A percentile compares a stretch with the other conserved stretches of the same genome.
phyloP scores from a whole-genome alignment of 2,329 filamentous ascomycete genomes.

The Dactylella cylindrospora region DNA sequence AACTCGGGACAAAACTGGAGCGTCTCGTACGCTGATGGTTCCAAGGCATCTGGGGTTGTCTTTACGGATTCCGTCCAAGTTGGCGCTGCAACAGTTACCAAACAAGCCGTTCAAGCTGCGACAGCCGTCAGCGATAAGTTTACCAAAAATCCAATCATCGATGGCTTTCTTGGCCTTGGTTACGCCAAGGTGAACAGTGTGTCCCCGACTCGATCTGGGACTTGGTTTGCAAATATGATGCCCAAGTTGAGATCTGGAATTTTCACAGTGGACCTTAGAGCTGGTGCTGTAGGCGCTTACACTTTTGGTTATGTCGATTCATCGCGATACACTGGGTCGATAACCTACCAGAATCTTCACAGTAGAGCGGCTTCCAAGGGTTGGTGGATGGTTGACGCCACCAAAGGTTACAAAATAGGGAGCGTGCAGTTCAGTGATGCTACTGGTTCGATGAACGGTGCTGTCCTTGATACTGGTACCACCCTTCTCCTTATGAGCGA shows the following conservation, averaged over 20 bases:
- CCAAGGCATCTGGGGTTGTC: conserved; percentile 66
- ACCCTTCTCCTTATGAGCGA: conserved; percentile 65
- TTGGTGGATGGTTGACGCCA: conserved; percentile 52
- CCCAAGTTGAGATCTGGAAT: conserved; percentile 63
- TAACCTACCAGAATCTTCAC: conserved; percentile 66
- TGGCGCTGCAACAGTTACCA: conserved; percentile 63
- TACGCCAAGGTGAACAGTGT: conserved; percentile 68
- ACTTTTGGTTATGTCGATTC: conserved; percentile 72
- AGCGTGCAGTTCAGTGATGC: conserved; percentile 6
- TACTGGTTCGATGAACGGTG: conserved; percentile 4
- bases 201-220: conserved; percentile 64
- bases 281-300: conserved; percentile 64
- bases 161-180: conserved; percentile 70
- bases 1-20: conserved; percentile 60
- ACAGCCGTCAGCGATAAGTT: conserved; percentile 63
- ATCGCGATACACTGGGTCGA: conserved; percentile 63
- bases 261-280: conserved; percentile 70
- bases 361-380: conserved; percentile 67
- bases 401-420: conserved; percentile 22
- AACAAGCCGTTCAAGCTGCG: conserved; percentile 68
- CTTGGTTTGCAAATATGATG: conserved; percentile 72
- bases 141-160: conserved; percentile 61
- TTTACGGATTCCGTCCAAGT: conserved; percentile 68
- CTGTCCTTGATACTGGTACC: conserved; percentile 63
- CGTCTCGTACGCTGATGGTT: conserved; percentile 69